Conservation (phyloP, 441 rosid species). For the Arabidopsis lyrata region DNA sequence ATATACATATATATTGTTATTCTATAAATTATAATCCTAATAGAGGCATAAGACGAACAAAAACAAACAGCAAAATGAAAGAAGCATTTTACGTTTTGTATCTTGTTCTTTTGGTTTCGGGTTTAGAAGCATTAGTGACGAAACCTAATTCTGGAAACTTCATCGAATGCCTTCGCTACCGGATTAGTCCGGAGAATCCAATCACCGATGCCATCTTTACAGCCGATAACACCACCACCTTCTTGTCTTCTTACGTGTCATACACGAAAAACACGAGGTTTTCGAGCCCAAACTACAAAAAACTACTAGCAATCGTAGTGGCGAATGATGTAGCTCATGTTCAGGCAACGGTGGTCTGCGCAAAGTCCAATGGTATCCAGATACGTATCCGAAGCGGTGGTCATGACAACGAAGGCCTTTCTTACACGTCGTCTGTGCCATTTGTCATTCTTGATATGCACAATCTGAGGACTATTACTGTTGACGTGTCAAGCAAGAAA, state of each 20-base stretch:
- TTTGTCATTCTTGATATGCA: slow-evolving; percentile 46
- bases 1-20: not conserved
- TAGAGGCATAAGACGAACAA: not conserved
- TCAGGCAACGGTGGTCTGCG: slow-evolving; percentile 43
- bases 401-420: slow-evolving; percentile 41
- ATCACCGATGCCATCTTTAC: slow-evolving; percentile 41
- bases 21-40: slow-evolving; percentile 30
- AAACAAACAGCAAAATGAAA: slow-evolving; percentile 16
- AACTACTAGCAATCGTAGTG: slow-evolving; percentile 41
- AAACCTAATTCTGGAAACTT: slow-evolving; percentile 32
- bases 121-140: slow-evolving; percentile 18
- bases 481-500: slow-evolving; percentile 32
- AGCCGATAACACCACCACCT: slow-evolving; percentile 31
- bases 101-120: slow-evolving; percentile 34
- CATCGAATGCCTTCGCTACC: slow-evolving; percentile 36
- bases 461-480: slow-evolving; percentile 29
- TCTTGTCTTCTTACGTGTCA: slow-evolving; percentile 39
- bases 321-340: slow-evolving; percentile 40
- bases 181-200: slow-evolving; percentile 29
- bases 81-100: slow-evolving; percentile 12
- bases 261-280: slow-evolving; percentile 45
- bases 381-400: slow-evolving; percentile 49
- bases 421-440: slow-evolving; percentile 39
- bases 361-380: slow-evolving; percentile 40
- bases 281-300: slow-evolving; percentile 37